Evolutionary conservation across 2,329 filamentous ascomycete genomes (phyloP), one percentile per base, ranked within the genome.

Genomic region (Sclerotinia minor): DNA sequence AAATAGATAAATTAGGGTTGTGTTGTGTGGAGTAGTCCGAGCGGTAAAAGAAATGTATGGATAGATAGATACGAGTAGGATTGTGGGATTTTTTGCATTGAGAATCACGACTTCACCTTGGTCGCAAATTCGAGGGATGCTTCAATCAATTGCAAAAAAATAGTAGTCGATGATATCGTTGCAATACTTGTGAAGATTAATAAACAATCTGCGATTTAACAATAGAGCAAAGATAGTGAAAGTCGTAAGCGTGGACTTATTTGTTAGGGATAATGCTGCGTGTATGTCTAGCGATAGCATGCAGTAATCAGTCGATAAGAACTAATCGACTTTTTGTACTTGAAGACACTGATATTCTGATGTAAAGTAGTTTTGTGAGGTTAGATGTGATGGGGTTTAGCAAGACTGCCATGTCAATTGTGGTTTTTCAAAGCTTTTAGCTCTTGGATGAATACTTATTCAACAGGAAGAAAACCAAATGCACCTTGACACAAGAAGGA

Each of bases 1-100:
- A 19, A 32, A 38, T 57, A 35, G 35, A 55, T 38, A 54, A 54
- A n/a, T 54, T 54, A 55, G 41, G 55, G 41, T 44, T 59, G 57
- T 45, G 41, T 44, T 59, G 57, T 45, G 57, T 41, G 57, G 57
- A 29, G 19, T 55, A 35, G 57, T 45, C 57, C 41, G 57, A 59
- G 57, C 24, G 38, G 41, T 59, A 24, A 45, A 24, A 45, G n/a
- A 59, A 45, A 29, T 59, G 32, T 55, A 29, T 13, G 9, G 38
- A 38, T 2, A n/a, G n/a, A n/a, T n/a, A n/a, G n/a, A n/a, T n/a
- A n/a, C n/a, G n/a, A n/a, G n/a, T n/a, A 13, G 9, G 7, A 35
- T 54, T 17, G 4, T 35, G 15, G 15, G 5, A 35, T 35, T 8
- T 6, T 35, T 35, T 35, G 29, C 5, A 5, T 29, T 29, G 29